Conservation (phyloP, 2,329 filamentous ascomycete species). For the Massarina eburnea region DNA sequence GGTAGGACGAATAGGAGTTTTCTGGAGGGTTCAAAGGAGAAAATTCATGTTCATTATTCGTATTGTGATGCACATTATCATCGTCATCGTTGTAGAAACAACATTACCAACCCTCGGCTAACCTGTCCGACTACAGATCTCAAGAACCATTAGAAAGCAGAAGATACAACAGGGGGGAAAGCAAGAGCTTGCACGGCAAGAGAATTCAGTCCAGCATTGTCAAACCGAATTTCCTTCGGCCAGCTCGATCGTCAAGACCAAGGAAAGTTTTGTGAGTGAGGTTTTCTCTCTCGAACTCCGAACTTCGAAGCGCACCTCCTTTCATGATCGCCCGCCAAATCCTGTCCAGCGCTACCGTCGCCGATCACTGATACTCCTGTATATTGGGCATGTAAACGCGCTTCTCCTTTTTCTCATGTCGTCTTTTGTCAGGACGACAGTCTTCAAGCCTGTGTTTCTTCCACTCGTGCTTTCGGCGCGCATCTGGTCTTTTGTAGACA, state of each 20-base stretch:
- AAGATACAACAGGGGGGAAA: not conserved
- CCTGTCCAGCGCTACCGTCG: not conserved
- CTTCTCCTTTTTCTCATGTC: conserved; percentile 3
- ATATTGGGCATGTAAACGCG: not conserved
- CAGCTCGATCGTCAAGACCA: not conserved
- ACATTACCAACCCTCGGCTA: not conserved
- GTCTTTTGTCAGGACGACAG: conserved; percentile 9
- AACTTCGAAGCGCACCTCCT: not conserved
- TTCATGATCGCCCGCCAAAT: too few species aligned
- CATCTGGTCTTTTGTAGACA: conserved; percentile 10
- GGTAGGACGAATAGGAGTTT: not conserved
- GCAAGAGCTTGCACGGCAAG: not conserved
- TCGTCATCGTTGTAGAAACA: not conserved
- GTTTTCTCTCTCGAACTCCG: not conserved
- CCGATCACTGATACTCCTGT: not conserved
- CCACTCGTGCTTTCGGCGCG: conserved; percentile 17
- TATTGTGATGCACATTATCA: not conserved
- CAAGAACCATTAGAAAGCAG: not conserved
- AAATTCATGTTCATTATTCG: not conserved
- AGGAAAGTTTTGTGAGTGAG: not conserved
- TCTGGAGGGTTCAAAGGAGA: not conserved
- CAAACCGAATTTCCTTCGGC: not conserved
- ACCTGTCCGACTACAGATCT: not conserved
- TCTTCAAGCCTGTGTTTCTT: conserved; percentile 13
- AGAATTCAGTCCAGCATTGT: not conserved